These are phyloP conservation scores for Pterocarpus macrocarpus DNA, from an alignment of 306 rosid species.

Conservation along the genomic window DNA sequence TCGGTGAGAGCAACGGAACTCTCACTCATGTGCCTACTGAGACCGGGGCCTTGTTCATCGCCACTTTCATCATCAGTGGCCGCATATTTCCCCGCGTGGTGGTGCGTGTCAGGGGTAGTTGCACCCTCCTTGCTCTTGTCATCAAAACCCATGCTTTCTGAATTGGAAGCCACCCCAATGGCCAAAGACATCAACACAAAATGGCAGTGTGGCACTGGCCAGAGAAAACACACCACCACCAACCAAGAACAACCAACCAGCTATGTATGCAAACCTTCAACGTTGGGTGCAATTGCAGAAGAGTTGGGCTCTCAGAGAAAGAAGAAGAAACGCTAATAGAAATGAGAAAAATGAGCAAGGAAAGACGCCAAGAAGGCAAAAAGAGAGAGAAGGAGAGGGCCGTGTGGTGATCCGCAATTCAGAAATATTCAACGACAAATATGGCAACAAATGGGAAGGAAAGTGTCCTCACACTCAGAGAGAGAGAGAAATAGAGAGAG, in stretches of 20 bases:
- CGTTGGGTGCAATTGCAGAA: neutral
- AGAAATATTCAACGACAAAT: slow-evolving; percentile 40
- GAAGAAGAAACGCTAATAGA: slow-evolving; percentile 36
- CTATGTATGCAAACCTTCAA: neutral
- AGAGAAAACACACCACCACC: slow-evolving; percentile 17
- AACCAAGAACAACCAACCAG: neutral
- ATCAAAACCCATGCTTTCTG: slow-evolving; percentile 73
- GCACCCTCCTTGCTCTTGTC: slow-evolving; percentile 51
- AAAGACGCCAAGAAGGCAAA: slow-evolving; percentile 25
- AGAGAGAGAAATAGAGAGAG: neutral
- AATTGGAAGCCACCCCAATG: slow-evolving; percentile 58
- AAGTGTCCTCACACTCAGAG: slow-evolving; percentile 1
- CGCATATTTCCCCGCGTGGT: slow-evolving; percentile 1
- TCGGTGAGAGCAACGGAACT: slow-evolving; percentile 67
- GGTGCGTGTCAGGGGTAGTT: slow-evolving; percentile 43
- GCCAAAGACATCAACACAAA: slow-evolving; percentile 59
- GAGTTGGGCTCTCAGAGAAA: neutral
- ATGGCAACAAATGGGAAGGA: slow-evolving; percentile 32
- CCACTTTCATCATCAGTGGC: slow-evolving; percentile 48
- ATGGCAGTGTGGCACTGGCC: slow-evolving; percentile 39
- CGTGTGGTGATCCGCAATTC: slow-evolving; percentile 79
- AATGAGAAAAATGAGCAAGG: slow-evolving; percentile 40
- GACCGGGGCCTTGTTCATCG: slow-evolving; percentile 32
- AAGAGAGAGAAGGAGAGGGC: slow-evolving; percentile 63
- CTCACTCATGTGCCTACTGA: slow-evolving; percentile 63